Base-by-base conservation (phyloP, 2,329 filamentous ascomycete species). In the Canariomyces notabilis region DNA sequence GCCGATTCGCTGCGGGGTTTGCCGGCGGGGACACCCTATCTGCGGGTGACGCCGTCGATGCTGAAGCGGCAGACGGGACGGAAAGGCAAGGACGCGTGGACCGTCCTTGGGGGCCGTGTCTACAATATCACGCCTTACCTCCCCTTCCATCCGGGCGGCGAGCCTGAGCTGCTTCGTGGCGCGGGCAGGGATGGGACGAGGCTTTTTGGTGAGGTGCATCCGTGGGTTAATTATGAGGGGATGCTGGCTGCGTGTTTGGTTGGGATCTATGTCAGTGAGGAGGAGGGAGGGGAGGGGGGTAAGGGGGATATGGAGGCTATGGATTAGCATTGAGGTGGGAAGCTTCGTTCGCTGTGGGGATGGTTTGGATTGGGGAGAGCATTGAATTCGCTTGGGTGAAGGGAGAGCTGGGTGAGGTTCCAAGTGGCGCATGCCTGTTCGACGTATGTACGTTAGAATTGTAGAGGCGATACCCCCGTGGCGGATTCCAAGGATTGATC, bases 81-180 rank as follows among this genome's bases (percentile, higher is more conserved):
- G 22, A 87, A 85, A 61, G 89, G 89, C 7, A 83, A 79, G 51
- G 87, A 95, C 59, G 89, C 90, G 0, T 98, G 93, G 93, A 94
- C 86, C 50, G 87, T 82, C 1, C 83, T 95, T 50, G 85, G 88
- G 50, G 90, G 91, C 1, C 86, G 87, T 59, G 91, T 97, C 21
- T 98, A 97, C 69, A 97, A 97, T 61, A 83, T 98, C 48, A 85
- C 84, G 0, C 89, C 91, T 0, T 98, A 97, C 62, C 64, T 89
- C 29, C 82, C 86, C 1, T 98, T 89, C 62, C 93, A 98, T 64
- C 93, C 93, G 0, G 93, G 93, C 18, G 93, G 87, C 7, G 79
- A 84, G 57, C 80, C 81, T 4, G 87, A 94, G 67, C 65, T 93
- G 52, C 66, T 85, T 64, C 70, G 79, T 23, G 75, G 72, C 26